Base-by-base conservation (phyloP, 2,329 filamentous ascomycete species). In the Nigrospora osmanthi region DNA sequence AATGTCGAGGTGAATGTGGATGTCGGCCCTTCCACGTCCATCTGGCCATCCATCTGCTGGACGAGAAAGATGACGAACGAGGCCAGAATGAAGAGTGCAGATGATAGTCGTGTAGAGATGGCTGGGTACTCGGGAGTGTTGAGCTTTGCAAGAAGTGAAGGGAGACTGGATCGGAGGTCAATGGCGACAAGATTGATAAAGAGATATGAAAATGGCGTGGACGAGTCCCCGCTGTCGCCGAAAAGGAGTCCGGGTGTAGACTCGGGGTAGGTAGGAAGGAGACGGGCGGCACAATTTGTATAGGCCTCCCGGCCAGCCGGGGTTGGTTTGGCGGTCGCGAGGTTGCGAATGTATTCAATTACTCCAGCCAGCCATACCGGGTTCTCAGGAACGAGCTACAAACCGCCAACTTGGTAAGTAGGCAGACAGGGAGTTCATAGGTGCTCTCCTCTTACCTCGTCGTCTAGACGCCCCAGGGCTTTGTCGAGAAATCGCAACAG, bases 121-220 rank as follows among this genome's bases (percentile, higher is more conserved):
- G 60, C 54, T 2, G 64, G 58, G 53, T 86, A 85, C 2, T 67
- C 64, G 1, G 72, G 64, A 19, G 65, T 71, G 55, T 81, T 81
- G 45, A 84, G 71, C 44, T 76, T 69, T 36, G 72, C 68, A 2
- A 85, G 67, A 2, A 87, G 67, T 3, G 72, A 67, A 2, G 83
- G 82, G 19, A 81, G 69, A 1, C 79, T 79, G 12, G 81, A 75
- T 35, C 80, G 75, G 23, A 86, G 68, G 56, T 87, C 83, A 46
- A 85, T 78, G 32, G 85, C 71, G 7, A 85, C 57, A n/a, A 85
- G 71, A 52, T 76, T 83, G 44, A 85, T 61, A 46, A 86, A 71
- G 4, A 85, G 65, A 53, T 81, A 84, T 1, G 78, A 73, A 49
- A 80, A 76, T 0, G 80, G 73, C 17, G 37, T 38, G 32, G 70